These are phyloP conservation scores for Hordeum vulgare DNA, from an alignment of 176 grass and related monocot species.

Conservation along the genomic window MorexV3_pseudomolecules_assembly NC_058518.1:409061305-409061804, in stretches of 20 bases:
- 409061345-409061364: not conserved
- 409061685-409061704: not conserved
- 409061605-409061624: not conserved
- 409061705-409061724: no score
- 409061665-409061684: not conserved
- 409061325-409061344: not conserved
- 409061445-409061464: no score
- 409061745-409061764: not conserved
- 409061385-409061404: not conserved
- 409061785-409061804: not conserved
- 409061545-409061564: not conserved
- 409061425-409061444: not conserved
- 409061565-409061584: not conserved
- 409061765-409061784: not conserved
- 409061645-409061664: not conserved
- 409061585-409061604: not conserved
- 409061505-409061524: not conserved
- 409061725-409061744: no score
- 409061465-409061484: not conserved
- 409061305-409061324: not conserved
- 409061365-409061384: not conserved
- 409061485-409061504: not conserved
- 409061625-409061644: not conserved
- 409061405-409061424: not conserved
- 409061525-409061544: not conserved